phyloP scores from a whole-genome alignment of 345 rosid genomes.

The Conringia planisiliqua region DNA sequence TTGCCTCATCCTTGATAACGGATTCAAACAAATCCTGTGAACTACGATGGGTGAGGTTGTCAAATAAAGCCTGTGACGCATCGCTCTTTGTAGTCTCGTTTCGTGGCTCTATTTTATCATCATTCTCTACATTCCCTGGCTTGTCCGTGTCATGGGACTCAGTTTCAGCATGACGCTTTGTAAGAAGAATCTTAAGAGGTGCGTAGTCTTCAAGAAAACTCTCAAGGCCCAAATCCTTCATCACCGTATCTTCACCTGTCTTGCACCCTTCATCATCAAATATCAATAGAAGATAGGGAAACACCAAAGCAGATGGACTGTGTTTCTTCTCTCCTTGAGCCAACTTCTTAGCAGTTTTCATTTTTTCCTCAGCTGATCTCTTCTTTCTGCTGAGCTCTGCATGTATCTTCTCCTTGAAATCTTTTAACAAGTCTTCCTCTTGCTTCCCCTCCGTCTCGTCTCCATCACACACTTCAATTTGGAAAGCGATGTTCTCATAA shows the following conservation, averaged over 20 bases:
- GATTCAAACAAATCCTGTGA: slow-evolving; percentile 17
- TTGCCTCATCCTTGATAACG: background rate
- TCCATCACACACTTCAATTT: slow-evolving; percentile 20
- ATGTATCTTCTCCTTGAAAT: background rate
- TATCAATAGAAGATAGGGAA: slow-evolving; percentile 32
- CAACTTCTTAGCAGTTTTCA: background rate
- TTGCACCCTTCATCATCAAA: slow-evolving; percentile 35
- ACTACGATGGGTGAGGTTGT: background rate
- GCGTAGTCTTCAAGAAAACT: background rate
- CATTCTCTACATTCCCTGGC: background rate
- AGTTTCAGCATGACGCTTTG: background rate
- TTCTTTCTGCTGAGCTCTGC: background rate
- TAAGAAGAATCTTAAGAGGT: background rate
- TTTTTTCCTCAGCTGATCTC: background rate
- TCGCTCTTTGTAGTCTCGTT: background rate
- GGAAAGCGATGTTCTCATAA: slow-evolving; percentile 30
- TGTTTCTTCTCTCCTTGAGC: background rate
- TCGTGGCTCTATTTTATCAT: background rate
- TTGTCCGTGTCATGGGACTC: background rate
- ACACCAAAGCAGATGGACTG: background rate
- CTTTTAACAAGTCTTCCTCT: background rate
- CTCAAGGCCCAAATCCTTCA: background rate
- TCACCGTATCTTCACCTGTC: background rate
- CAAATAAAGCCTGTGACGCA: background rate
- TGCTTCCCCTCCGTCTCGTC: background rate